Evolutionary conservation across 352 stramenopile species (phyloP), one percentile per base, ranked within the genome.

Genomic region (Globisporangium echinulatum): DNA sequence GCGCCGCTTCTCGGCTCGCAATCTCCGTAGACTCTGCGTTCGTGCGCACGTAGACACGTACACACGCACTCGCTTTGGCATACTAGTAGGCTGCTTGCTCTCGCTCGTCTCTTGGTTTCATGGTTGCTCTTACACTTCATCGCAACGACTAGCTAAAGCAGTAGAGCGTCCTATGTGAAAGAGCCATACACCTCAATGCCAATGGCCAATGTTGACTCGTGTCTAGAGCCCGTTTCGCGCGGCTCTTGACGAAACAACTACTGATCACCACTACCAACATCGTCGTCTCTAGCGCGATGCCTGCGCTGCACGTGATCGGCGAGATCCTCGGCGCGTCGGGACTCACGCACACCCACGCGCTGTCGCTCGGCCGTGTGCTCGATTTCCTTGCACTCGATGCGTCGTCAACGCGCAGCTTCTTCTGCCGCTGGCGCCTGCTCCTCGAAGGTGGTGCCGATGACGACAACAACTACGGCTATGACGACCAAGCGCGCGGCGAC

Each of bases 321-420:
- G 74, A 87, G 62, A 79, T 87, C 19, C 40, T 84, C 15, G 72
- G 77, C 4, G 74, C 77, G 1, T 71, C 72, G 5, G 68, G 70
- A 14, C 55, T 87, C 19, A 40, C 42, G 13, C 60, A 72, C 7
- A 63, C 58, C 4, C 8, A 39, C 3, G 43, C 25, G 11, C 40
- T 56, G 38, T 62, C 65, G 37, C 36, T 64, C 1, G 66, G 58
- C 0, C 64, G 71, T 50, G 62, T 78, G 47, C 33, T 82, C 7
- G 71, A 83, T n/a, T n/a, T 72, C 5, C 55, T 83, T 17, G 70
- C 66, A 6, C 59, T 84, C 44, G 70, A 82, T 52, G 61, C 70
- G 42, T 72, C 64, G 1, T 76, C 68, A 4, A 48, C 67, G 25
- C 52, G 53, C 11, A 78, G 65, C 51, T 84, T 77, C 59, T 87